A percentile compares a stretch with the other conserved stretches of the same genome.
Evolutionary conservation across 2,329 filamentous ascomycete species (phyloP).

Genomic region (Aspergillus udagawae): DNA sequence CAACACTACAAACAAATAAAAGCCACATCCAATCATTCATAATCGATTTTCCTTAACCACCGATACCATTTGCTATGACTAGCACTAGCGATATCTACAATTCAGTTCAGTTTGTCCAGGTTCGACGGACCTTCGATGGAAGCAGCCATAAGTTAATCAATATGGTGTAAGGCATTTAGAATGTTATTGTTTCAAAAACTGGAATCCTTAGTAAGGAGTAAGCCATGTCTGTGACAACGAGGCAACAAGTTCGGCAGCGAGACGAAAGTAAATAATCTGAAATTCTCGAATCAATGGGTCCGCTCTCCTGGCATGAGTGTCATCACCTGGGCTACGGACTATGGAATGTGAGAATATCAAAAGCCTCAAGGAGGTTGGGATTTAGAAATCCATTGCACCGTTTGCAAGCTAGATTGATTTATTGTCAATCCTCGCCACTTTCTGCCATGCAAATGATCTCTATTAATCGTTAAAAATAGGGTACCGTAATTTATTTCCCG

Average conservation of each 20-base stretch:
- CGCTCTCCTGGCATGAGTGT: neutral
- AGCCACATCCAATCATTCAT: neutral
- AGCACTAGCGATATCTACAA: neutral
- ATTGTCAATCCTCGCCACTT: neutral
- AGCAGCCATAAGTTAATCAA: neutral
- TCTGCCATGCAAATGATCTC: neutral
- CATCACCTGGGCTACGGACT: neutral
- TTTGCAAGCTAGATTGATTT: neutral
- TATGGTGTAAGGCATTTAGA: neutral
- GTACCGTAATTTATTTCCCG: neutral
- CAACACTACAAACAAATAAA: neutral
- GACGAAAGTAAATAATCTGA: no score
- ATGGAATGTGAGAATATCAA: neutral
- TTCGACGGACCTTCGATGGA: neutral
- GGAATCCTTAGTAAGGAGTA: neutral
- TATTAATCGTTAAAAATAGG: neutral
- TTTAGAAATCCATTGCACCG: neutral
- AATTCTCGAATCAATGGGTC: neutral
- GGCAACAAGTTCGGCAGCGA: no score
- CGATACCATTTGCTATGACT: neutral
- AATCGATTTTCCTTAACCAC: neutral
- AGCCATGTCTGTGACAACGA: neutral
- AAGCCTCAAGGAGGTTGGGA: neutral
- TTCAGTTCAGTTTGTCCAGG: neutral
- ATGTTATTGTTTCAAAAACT: neutral